Evolutionary conservation across 129 eudicot species (phyloP).

Genomic region (Logfia minima): DNA sequence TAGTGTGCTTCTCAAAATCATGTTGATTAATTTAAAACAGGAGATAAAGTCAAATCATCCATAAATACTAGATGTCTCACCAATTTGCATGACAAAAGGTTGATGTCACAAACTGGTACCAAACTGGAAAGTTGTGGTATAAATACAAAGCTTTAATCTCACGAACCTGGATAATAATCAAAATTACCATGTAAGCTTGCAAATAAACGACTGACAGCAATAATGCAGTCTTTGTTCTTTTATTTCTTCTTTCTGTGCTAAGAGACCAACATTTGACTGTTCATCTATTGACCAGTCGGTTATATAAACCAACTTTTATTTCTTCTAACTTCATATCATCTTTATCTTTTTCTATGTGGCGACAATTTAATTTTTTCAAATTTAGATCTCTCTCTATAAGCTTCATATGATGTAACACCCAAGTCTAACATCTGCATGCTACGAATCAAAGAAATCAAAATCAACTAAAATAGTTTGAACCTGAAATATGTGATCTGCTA

Average conservation of each 20-base stretch:
- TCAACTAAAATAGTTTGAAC: constrained; percentile 33
- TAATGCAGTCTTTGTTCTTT: neutral
- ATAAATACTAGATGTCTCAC: constrained; percentile 42
- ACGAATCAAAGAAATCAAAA: constrained; percentile 1
- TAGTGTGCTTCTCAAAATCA: neutral
- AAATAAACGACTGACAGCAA: neutral
- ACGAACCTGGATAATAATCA: constrained; percentile 21
- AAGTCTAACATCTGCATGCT: constrained; percentile 6
- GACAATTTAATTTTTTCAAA: neutral
- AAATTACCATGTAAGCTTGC: constrained; percentile 4
- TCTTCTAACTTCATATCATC: too few relatives aligned
- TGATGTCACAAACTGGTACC: constrained; percentile 96
- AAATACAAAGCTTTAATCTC: constrained; percentile 57
- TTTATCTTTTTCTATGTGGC: constrained; percentile 8
- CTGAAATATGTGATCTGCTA: constrained; percentile 94
- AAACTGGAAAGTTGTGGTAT: constrained; percentile 74
- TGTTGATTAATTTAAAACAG: neutral
- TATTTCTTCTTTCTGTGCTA: neutral
- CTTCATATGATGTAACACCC: neutral
- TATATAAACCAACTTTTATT: too few relatives aligned
- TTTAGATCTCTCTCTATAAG: neutral
- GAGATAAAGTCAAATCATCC: constrained; percentile 8
- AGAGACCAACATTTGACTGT: neutral
- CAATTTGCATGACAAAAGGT: constrained; percentile 94
- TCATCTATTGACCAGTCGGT: too few relatives aligned